phyloP scores from a whole-genome alignment of 495 filamentous ascomycete genomes.

The Chaetomidium leptoderma region DNA sequence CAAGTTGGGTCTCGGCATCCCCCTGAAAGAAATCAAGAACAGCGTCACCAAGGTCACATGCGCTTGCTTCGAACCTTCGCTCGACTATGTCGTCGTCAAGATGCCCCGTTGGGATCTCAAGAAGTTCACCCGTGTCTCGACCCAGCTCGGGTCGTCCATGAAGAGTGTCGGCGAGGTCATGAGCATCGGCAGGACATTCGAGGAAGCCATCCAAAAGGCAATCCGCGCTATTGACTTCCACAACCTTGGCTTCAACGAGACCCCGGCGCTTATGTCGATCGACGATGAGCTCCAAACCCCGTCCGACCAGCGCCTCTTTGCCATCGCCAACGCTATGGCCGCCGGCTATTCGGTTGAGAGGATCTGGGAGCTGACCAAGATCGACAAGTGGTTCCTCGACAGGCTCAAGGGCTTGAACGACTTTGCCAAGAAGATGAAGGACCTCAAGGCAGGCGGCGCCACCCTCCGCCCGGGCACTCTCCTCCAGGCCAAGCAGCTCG shows the following conservation, averaged over 20 bases:
- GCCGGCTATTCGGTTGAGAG: slow-evolving; percentile 88
- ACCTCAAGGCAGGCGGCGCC: slow-evolving; percentile 65
- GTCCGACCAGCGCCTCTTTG: slow-evolving; percentile 94
- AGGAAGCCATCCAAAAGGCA: slow-evolving; percentile 97
- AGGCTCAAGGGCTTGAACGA: slow-evolving; percentile 86
- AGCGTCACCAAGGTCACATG: slow-evolving; percentile 94
- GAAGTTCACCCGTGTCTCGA: slow-evolving; percentile 96
- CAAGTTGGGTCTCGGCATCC: slow-evolving; percentile 90
- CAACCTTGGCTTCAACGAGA: slow-evolving; percentile 94
- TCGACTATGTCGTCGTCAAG: slow-evolving; percentile 98
- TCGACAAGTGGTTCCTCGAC: slow-evolving; percentile 95
- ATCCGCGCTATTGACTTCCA: slow-evolving; percentile 92
- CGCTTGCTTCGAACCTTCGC: slow-evolving; percentile 97
- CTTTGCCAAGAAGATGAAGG: slow-evolving; percentile 73
- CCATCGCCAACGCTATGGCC: slow-evolving; percentile 96
- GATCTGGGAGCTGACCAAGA: slow-evolving; percentile 96
- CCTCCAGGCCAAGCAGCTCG: slow-evolving; percentile 81
- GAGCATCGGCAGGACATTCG: slow-evolving; percentile 94
- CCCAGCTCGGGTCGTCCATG: slow-evolving; percentile 93
- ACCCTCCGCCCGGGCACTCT: slow-evolving; percentile 54
- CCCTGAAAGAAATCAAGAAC: slow-evolving; percentile 94
- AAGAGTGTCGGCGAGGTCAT: slow-evolving; percentile 99
- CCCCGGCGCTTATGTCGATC: slow-evolving; percentile 86
- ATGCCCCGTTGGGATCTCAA: slow-evolving; percentile 98
- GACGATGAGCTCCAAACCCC: slow-evolving; percentile 94